Percentiles rank a stretch among this genome's conserved stretches.
Conservation (phyloP, 768 basidiomycete genomes). For the Pleurotus citrinopileatus region DNA sequence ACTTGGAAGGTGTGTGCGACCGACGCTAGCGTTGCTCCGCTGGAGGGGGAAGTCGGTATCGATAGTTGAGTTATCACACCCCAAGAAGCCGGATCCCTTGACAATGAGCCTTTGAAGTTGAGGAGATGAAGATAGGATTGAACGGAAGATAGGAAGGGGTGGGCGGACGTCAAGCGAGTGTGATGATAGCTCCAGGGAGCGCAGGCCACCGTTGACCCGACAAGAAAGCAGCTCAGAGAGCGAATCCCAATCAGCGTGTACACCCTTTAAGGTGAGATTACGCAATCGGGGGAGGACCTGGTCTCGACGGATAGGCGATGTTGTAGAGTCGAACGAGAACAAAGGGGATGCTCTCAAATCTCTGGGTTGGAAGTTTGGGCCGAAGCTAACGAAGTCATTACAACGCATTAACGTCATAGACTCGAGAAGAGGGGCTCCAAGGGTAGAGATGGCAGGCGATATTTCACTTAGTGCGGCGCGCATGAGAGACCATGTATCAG, state of each 20-base stretch:
- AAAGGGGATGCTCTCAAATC: constrained; percentile 33
- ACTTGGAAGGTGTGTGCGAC: constrained; percentile 22
- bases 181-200: constrained; percentile 47
- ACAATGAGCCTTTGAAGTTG: constrained; percentile 41
- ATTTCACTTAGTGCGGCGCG: constrained; percentile 44
- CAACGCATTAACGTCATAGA: constrained; percentile 56
- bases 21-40: neutral
- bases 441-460: constrained; percentile 30
- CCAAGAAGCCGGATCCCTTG: constrained; percentile 40
- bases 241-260: constrained; percentile 52
- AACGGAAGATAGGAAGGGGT: constrained; percentile 37
- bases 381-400: constrained; percentile 52
- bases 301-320: constrained; percentile 12
- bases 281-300: constrained; percentile 41
- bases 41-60: constrained; percentile 12
- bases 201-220: constrained; percentile 22
- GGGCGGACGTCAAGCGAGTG: constrained; percentile 57
- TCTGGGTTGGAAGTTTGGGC: constrained; percentile 39
- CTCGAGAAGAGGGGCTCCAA: constrained; percentile 42
- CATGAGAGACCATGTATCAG: constrained; percentile 60
- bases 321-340: constrained; percentile 24
- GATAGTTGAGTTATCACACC: constrained; percentile 18
- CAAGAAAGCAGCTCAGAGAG: constrained; percentile 31
- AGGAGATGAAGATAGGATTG: constrained; percentile 38
- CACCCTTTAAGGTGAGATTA: constrained; percentile 51